Base-by-base conservation (phyloP, 2,329 filamentous ascomycete genomes). In the Exophiala viscosa region DNA sequence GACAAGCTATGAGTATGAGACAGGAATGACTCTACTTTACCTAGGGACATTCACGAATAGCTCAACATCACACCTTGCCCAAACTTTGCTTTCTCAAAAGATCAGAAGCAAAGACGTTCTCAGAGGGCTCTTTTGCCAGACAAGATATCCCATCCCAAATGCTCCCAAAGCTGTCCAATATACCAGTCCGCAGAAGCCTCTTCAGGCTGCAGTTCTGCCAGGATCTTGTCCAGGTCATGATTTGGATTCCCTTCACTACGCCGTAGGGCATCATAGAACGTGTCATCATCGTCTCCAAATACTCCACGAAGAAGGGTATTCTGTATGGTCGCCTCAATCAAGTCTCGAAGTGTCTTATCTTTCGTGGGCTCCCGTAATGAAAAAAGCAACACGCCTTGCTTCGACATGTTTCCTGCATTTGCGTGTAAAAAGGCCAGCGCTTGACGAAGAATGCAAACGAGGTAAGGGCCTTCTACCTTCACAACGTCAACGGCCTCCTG, bases 101-200 rank as follows among this genome's bases (percentile, higher is more conserved):
- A 1, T 15, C 31, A 10, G 23, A 17, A 36, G n/a, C 32, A 17
- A 10, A 34, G 35, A 45, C 44, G 15, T 18, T 17, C 15, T 51
- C 39, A 58, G 49, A 34, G 18, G 31, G 20, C 23, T 46, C 41
- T 48, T 15, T 20, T 43, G 10, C 53, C 52, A 49, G 69, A 52
- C 32, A 78, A 62, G 5, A 78, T 67, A 45, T 83, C 78, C 80
- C 81, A 84, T 0, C 81, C 81, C 5, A 84, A 61, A 48, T 83
- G 62, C 47, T 71, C 66, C 81, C 81, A 84, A 2, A 83, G 65
- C 58, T 82, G 76, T 50, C 73, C 71, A 48, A 74, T 72, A 59
- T 81, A 83, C 77, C 79, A 82, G 13, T 79, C 74, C 2, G 71
- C 61, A 3, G 75, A 69, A 7, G 74, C 65, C 13, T 67, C 67